phyloP scores from a whole-genome alignment of 371 early-diverging fungal genomes.

The Encephalitozoon romaleae region DNA sequence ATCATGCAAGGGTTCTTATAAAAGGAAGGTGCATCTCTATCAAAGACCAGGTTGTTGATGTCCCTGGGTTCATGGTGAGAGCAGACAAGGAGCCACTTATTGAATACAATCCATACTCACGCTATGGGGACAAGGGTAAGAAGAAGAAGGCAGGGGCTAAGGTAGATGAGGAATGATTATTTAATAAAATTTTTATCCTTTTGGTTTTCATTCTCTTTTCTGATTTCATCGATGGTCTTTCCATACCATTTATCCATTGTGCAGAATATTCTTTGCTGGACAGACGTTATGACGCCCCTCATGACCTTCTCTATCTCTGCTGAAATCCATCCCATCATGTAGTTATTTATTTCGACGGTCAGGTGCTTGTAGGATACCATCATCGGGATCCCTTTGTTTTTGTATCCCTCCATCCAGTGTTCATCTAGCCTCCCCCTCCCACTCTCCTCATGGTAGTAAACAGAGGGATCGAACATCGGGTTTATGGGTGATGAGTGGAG shows the following conservation, averaged over 20 bases:
- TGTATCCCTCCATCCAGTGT: neutral
- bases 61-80: constrained; percentile 57
- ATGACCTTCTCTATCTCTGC: constrained; percentile 48
- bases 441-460: constrained; percentile 5
- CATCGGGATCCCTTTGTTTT: constrained; percentile 16
- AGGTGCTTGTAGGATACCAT: constrained; percentile 58
- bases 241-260: constrained; percentile 55
- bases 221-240: neutral
- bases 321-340: constrained; percentile 55
- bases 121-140: constrained; percentile 11
- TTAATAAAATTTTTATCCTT: neutral
- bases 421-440: neutral
- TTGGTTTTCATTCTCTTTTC: neutral
- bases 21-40: constrained; percentile 63
- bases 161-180: constrained; percentile 20
- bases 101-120: constrained; percentile 40
- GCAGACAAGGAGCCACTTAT: constrained; percentile 58
- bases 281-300: constrained; percentile 42
- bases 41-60: constrained; percentile 55
- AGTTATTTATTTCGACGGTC: constrained; percentile 53
- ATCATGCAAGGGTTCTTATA: constrained; percentile 97
- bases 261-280: constrained; percentile 54
- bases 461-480: constrained; percentile 1
- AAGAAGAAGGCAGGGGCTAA: constrained; percentile 20
- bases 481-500: neutral